These are phyloP conservation scores for Penicillium sp. DNA, from an alignment of 2,329 filamentous ascomycete genomes.

Conservation along the genomic window DNA sequence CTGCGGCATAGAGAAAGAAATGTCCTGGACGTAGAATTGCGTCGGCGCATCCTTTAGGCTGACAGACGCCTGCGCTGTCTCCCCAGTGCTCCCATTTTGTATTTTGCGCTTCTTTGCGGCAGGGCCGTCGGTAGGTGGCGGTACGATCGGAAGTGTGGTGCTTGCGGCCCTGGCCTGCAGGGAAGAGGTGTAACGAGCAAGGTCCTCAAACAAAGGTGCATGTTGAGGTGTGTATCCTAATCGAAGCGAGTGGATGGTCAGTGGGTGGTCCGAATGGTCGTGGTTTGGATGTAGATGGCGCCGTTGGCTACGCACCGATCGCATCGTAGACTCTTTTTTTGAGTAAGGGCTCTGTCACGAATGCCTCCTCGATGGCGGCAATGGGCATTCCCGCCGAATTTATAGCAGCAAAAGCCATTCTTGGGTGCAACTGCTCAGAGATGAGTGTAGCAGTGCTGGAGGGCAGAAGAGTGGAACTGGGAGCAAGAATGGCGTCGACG, in stretches of 20 bases:
- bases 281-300: constrained; percentile 5
- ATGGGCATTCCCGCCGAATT: constrained; percentile 27
- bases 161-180: constrained; percentile 35
- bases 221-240: constrained; percentile 40
- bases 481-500: constrained; percentile 13
- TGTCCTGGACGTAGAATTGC: constrained; percentile 52
- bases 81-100: constrained; percentile 36
- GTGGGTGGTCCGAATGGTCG: constrained; percentile 7
- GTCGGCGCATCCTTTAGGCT: constrained; percentile 36
- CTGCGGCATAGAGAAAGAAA: constrained; percentile 62
- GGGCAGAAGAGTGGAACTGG: constrained; percentile 13
- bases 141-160: constrained; percentile 27
- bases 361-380: constrained; percentile 41
- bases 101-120: constrained; percentile 52
- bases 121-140: constrained; percentile 31
- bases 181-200: constrained; percentile 46
- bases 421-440: constrained; percentile 20
- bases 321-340: constrained; percentile 45
- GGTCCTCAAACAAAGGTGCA: constrained; percentile 48
- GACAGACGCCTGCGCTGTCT: constrained; percentile 29
- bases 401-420: constrained; percentile 41
- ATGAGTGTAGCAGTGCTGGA: constrained; percentile 14
- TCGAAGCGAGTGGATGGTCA: constrained; percentile 12
- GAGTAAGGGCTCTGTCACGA: constrained; percentile 38
- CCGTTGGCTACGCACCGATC: constrained; percentile 36